These are phyloP conservation scores for Paraconiothyrium brasiliense DNA, from an alignment of 2,329 filamentous ascomycete genomes.

Conservation along the genomic window DNA sequence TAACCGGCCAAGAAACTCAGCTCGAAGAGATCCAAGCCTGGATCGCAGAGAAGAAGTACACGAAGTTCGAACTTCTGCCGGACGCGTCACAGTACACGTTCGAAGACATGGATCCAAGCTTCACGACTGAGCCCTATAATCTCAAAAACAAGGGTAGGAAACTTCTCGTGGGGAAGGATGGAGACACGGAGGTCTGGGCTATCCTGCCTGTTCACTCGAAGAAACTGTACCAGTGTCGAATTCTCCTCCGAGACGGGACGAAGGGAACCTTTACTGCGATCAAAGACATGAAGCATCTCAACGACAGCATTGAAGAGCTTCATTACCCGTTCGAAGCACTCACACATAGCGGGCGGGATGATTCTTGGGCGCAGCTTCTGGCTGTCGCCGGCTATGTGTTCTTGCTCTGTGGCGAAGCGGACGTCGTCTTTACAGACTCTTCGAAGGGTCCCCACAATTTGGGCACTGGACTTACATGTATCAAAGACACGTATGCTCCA, in stretches of 20 bases:
- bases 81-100: neutral
- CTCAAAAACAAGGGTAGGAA: constrained; percentile 6
- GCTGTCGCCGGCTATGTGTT: constrained; percentile 3
- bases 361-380: neutral
- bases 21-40: constrained; percentile 8
- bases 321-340: neutral
- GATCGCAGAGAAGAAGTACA: neutral
- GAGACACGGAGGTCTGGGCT: neutral
- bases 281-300: neutral
- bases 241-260: neutral
- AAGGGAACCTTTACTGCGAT: neutral
- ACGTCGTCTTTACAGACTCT: neutral
- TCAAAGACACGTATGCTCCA: constrained; percentile 2
- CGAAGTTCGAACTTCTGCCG: constrained; percentile 2
- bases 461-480: neutral
- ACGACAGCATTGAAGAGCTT: constrained; percentile 1
- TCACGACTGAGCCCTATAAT: neutral
- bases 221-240: neutral
- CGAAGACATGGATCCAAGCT: constrained; percentile 6
- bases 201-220: neutral
- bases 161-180: neutral
- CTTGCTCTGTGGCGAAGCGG: neutral
- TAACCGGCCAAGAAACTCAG: neutral
- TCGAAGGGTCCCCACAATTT: neutral
- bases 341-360: neutral